Evolutionary conservation across 2,329 filamentous ascomycete species (phyloP).

Genomic region (Lecanoromycetidae sp.): DNA sequence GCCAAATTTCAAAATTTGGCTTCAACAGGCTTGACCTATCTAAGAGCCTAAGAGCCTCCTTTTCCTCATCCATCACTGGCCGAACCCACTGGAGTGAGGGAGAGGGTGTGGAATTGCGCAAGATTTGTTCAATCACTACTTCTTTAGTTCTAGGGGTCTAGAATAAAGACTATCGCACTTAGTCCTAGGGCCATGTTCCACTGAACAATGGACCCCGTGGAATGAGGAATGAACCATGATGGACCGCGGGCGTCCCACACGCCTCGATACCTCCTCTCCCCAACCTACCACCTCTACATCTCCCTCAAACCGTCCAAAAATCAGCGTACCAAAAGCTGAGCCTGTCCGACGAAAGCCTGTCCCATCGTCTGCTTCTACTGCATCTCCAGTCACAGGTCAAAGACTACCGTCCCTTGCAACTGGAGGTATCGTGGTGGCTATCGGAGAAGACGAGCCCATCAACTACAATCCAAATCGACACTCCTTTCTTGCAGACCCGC

Average conservation of each 20-base stretch:
- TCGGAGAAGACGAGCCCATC: constrained; percentile 15
- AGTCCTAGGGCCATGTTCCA: too few relatives aligned
- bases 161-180: not conserved
- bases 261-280: constrained; percentile 14
- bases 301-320: constrained; percentile 6
- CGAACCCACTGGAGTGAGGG: not conserved
- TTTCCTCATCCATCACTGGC: not conserved
- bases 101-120: constrained; percentile 9
- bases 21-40: not conserved
- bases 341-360: constrained; percentile 43
- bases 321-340: constrained; percentile 22
- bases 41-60: constrained; percentile 5
- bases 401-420: constrained; percentile 28
- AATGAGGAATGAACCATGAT: constrained; percentile 12
- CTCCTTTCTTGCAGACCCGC: constrained; percentile 16
- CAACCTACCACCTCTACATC: constrained; percentile 24
- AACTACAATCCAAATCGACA: not conserved
- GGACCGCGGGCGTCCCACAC: constrained; percentile 17
- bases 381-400: constrained; percentile 24
- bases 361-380: constrained; percentile 38
- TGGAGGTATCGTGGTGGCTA: constrained; percentile 20
- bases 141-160: not conserved
- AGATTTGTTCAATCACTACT: constrained; percentile 2
- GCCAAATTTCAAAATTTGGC: not conserved
- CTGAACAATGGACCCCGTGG: not conserved